Evolutionary conservation across 257 asterid species (phyloP), one percentile per base, ranked within the genome.

Genomic region (Solanum rostratum): DNA sequence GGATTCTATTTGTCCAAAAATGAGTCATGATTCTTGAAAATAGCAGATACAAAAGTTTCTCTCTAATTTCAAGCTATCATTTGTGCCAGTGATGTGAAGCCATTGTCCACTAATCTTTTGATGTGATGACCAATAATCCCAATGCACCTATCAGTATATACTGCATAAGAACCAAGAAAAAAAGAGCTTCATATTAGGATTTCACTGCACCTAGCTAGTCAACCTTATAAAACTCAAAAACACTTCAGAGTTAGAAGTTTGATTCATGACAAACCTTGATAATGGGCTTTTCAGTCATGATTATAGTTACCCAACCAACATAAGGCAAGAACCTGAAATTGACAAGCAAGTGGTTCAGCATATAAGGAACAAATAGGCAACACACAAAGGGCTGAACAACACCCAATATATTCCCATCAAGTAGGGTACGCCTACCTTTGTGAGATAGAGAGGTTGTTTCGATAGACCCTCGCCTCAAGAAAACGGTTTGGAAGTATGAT

Each of bases 231-330:
- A 22, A 68, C 7, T 33, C 3, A 6, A 33, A 66, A 20, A 45
- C 59, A 62, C 37, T 24, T 69, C 59, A 76, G 16, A 76, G 9
- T 49, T 4, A 49, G 45, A 76, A 82, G 46, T 46, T 86, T 12
- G 14, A 27, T 33, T 1, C 20, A 39, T 74, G 55, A 86, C 89
- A 45, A 74, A 96, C 99, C 99, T 96, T 96, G 94, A 96, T 91
- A 84, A 95, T 91, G 53, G 99, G 99, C 91, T 97, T 95, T 86
- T 97, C 99, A 2, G 99, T 97, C 99, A 97, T 97, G 88, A 97
- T 94, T 83, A 97, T 97, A 1, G 99, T 97, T 80, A 97, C 99
- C 99, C 99, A 97, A 10, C 99, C 99, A 15, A 97, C 99, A 55
- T 97, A 97, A 8, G 98, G 98, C 92, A 97, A 90, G 91, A 97